Evolutionary conservation across 495 filamentous ascomycete species (phyloP).

Genomic region (Trichoderma erinaceum): DNA sequence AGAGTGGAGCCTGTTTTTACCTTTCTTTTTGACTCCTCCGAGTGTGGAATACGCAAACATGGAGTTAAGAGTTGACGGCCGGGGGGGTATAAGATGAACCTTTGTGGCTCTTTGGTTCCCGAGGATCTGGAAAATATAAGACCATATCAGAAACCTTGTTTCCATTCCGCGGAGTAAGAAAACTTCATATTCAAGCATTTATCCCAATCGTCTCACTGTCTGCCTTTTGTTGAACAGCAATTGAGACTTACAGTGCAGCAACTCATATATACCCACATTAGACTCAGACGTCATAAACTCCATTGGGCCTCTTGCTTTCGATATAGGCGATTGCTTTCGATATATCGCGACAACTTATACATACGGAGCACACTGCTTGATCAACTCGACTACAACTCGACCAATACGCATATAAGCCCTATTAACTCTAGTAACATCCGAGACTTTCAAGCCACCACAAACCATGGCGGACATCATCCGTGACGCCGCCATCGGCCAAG

Average conservation of each 20-base stretch:
- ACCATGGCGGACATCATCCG: constrained; percentile 31
- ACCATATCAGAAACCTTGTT: not conserved
- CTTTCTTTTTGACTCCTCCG: not conserved
- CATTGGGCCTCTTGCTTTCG: too few species aligned
- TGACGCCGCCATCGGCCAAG: constrained; percentile 49
- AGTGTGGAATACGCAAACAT: not conserved
- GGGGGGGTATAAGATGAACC: constrained; percentile 5
- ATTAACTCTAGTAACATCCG: too few species aligned
- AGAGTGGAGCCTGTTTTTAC: not conserved
- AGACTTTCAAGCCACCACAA: not conserved
- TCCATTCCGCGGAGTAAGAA: not conserved
- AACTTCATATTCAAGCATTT: not conserved
- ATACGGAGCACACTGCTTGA: too few species aligned
- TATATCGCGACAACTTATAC: too few species aligned
- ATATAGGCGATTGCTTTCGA: too few species aligned
- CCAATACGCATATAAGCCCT: too few species aligned
- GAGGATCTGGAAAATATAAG: not conserved
- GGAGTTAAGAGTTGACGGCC: not conserved
- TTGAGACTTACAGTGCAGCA: not conserved
- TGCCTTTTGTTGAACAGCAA: not conserved
- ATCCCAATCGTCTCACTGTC: not conserved
- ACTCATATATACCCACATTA: too few species aligned
- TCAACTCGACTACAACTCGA: too few species aligned
- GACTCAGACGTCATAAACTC: too few species aligned
- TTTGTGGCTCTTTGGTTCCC: not conserved